These are phyloP conservation scores for Lathyrus sativus DNA, from an alignment of 306 rosid species.

Conservation along the genomic window DNA sequence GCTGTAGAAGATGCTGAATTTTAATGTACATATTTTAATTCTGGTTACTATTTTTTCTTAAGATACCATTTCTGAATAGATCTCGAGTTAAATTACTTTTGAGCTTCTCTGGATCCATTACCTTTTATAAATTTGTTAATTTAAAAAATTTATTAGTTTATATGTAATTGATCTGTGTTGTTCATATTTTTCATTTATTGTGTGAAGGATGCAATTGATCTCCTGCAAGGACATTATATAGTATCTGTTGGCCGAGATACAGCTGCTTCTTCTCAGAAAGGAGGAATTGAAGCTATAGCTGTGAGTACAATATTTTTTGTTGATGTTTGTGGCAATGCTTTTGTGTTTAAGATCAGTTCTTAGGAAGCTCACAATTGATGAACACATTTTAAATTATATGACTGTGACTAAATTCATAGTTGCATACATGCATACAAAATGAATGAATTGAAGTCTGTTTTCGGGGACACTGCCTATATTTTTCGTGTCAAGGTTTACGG, in stretches of 20 bases:
- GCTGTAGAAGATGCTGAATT: conserved; percentile 25
- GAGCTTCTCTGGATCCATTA: conserved; percentile 18
- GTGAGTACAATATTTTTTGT: conserved; percentile 55
- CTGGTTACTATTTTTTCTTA: conserved; percentile 21
- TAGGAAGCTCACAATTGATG: conserved; percentile 24
- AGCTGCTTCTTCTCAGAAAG: conserved; percentile 68
- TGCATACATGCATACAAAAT: conserved; percentile 10
- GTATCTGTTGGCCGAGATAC: conserved; percentile 77
- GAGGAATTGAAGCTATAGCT: conserved; percentile 92
- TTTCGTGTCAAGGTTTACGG: conserved; percentile 15
- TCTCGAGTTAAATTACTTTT: conserved; percentile 1
- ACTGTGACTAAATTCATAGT: conserved; percentile 18
- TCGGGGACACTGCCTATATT: conserved; percentile 20
- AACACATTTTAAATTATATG: conserved; percentile 22
- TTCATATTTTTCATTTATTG: conserved; percentile 32
- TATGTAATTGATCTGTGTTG: conserved; percentile 20
- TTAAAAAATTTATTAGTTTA: conserved; percentile 10
- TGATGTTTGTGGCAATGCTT: conserved; percentile 34
- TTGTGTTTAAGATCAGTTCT: conserved; percentile 12
- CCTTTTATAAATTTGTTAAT: conserved; percentile 17
- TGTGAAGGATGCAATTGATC: conserved; percentile 95
- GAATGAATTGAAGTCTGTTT: conserved; percentile 16
- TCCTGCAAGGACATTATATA: conserved; percentile 94
- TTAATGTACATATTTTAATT: conserved; percentile 20
- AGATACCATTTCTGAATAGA: conserved; percentile 22